phyloP scores from a whole-genome alignment of 305 asterid species.

The Euphrasia arctica region DNA sequence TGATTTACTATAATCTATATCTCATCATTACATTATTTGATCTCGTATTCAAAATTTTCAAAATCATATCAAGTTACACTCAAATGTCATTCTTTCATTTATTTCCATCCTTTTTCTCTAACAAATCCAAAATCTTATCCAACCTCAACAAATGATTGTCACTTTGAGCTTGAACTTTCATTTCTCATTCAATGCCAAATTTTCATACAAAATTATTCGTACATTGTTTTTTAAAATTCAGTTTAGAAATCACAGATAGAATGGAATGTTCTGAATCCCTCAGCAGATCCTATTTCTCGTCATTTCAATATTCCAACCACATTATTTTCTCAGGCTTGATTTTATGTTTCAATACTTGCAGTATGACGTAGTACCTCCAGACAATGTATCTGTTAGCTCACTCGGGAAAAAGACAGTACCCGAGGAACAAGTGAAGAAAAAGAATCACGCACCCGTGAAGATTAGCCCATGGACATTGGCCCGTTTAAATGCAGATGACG shows the following conservation, averaged over 20 bases:
- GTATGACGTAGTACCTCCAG: slow-evolving; percentile 92
- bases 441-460: slow-evolving; percentile 79
- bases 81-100: neutral
- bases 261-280: too few relatives aligned
- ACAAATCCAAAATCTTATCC: neutral
- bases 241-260: too few relatives aligned
- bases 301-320: neutral
- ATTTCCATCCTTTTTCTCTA: neutral
- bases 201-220: neutral
- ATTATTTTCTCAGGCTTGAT: slow-evolving; percentile 31
- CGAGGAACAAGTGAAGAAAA: slow-evolving; percentile 76
- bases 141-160: too few relatives aligned
- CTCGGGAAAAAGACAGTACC: slow-evolving; percentile 56
- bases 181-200: neutral
- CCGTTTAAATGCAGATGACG: slow-evolving; percentile 81
- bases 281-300: neutral
- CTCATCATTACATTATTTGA: too few relatives aligned
- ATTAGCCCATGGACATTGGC: slow-evolving; percentile 98
- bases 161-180: neutral
- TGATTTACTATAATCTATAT: too few relatives aligned
- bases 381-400: slow-evolving; percentile 83
- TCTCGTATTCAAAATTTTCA: neutral
- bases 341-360: slow-evolving; percentile 39
- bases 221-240: neutral
- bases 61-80: neutral